A percentile compares a stretch with the other conserved stretches of the same genome.
Evolutionary conservation across 148 eudicot genomes (phyloP).

Genomic region (Rhododendron henanense): DNA sequence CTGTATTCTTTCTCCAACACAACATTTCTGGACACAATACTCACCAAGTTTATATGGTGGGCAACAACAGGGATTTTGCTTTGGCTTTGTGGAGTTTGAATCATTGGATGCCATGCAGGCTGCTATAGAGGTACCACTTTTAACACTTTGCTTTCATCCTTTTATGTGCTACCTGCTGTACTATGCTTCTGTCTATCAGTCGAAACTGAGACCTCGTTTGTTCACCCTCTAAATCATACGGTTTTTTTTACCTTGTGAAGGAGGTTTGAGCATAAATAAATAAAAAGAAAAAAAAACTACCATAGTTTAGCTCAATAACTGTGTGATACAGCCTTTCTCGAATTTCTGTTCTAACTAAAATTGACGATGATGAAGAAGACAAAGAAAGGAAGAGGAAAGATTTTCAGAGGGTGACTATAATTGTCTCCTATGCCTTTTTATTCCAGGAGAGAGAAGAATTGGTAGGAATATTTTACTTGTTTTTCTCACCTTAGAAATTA

Average conservation of each 20-base stretch:
- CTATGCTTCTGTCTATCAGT: too few relatives aligned
- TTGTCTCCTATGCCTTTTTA: neutral
- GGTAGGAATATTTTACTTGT: neutral
- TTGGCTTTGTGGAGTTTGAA: constrained; percentile 78
- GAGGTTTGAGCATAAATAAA: neutral
- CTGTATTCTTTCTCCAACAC: neutral
- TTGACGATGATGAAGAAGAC: neutral
- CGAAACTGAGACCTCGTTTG: too few relatives aligned
- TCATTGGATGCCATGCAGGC: constrained; percentile 45
- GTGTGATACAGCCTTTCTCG: neutral
- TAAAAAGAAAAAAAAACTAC: neutral
- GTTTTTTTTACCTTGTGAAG: neutral
- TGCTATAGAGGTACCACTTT: constrained; percentile 59
- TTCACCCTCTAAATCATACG: too few relatives aligned
- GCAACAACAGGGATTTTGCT: constrained; percentile 68
- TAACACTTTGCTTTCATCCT: neutral
- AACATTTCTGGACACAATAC: neutral
- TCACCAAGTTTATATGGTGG: constrained; percentile 8
- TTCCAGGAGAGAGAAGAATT: neutral
- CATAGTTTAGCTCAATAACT: neutral
- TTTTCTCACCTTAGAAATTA: neutral
- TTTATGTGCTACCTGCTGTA: too few relatives aligned
- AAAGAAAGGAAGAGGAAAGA: neutral
- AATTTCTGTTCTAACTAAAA: neutral
- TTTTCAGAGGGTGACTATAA: neutral